A percentile compares a stretch with the other conserved stretches of the same genome.
Evolutionary conservation across 139 green algal species (phyloP).

Genomic region (Chlorella vulgaris): DNA sequence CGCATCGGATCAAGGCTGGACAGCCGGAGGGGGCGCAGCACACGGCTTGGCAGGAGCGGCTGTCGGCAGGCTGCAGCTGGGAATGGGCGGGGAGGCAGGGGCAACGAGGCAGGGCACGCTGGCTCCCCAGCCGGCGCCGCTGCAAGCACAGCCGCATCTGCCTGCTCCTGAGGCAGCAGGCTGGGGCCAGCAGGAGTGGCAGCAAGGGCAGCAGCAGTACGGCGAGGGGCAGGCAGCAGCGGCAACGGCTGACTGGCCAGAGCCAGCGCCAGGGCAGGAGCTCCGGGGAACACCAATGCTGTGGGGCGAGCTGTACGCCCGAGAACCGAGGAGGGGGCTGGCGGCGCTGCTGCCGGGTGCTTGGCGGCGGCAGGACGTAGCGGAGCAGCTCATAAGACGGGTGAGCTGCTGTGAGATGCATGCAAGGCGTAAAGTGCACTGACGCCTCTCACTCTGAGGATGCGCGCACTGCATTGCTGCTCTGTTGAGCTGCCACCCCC

Average conservation of each 20-base stretch:
- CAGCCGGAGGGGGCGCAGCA: not conserved
- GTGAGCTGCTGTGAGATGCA: not conserved
- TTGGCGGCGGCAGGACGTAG: not conserved
- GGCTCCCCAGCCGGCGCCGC: too few species aligned
- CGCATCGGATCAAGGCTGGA: slow-evolving; percentile 3
- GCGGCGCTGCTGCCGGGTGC: slow-evolving; percentile 2
- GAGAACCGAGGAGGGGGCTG: not conserved
- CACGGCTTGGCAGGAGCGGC: not conserved
- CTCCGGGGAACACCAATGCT: not conserved
- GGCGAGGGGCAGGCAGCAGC: not conserved
- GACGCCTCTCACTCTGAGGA: too few species aligned
- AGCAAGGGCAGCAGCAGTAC: not conserved
- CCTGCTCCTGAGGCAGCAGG: too few species aligned
- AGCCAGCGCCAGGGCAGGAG: too few species aligned
- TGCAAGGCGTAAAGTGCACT: too few species aligned
- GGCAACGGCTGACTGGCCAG: too few species aligned
- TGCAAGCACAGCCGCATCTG: too few species aligned
- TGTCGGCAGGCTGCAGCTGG: not conserved
- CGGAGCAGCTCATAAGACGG: not conserved
- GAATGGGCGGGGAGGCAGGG: too few species aligned
- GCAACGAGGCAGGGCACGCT: not conserved
- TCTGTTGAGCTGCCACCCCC: too few species aligned
- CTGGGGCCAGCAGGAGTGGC: not conserved
- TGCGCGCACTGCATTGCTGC: too few species aligned
- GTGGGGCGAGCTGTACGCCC: slow-evolving; percentile 11